phyloP scores from a whole-genome alignment of 257 asterid species.

The Plantago ovata region DNA sequence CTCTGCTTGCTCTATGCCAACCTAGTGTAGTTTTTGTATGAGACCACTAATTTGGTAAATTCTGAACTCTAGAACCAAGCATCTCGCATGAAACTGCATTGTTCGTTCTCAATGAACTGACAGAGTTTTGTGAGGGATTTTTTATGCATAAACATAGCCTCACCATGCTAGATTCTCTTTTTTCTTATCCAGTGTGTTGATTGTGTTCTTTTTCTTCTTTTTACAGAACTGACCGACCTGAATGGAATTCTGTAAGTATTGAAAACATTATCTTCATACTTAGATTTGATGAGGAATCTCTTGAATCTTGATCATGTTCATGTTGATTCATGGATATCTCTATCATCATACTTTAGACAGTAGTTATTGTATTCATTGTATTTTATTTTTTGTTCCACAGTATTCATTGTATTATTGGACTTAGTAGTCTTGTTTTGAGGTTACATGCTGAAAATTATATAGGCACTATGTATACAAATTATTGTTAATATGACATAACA shows the following conservation, averaged over 20 bases:
- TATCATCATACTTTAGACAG: conserved; percentile 3
- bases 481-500: background rate
- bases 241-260: conserved; percentile 92
- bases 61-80: background rate
- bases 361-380: conserved; percentile 14
- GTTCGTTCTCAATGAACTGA: background rate
- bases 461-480: no score
- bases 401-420: background rate
- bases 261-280: conserved; percentile 24
- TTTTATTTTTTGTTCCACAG: no score
- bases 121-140: background rate
- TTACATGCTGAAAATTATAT: background rate
- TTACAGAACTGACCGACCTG: conserved; percentile 80
- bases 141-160: background rate
- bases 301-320: conserved; percentile 14
- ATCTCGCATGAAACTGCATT: background rate
- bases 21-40: background rate
- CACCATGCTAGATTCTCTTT: background rate
- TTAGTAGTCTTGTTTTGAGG: conserved; percentile 7
- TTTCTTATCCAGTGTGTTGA: conserved; percentile 22
- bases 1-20: no score
- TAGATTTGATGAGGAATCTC: conserved; percentile 14
- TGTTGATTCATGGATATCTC: conserved; percentile 10
- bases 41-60: background rate
- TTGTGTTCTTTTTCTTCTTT: conserved; percentile 22